Conservation (phyloP, 129 eudicot genomes). For the Flaveria ramosissima region DNA sequence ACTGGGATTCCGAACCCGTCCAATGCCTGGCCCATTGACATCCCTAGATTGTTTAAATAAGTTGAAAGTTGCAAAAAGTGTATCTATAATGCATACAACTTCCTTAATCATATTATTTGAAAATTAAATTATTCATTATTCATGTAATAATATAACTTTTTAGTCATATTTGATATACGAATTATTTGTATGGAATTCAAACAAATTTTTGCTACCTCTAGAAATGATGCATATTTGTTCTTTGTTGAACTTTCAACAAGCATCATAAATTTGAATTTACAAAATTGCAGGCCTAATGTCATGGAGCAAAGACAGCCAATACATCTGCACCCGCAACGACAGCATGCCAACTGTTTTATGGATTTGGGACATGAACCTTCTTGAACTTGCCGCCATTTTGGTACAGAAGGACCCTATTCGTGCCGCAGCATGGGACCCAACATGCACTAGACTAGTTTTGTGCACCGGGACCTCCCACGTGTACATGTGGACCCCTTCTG, state of each 20-base stretch:
- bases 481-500: conserved; percentile 99
- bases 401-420: conserved; percentile 89
- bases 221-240: neutral
- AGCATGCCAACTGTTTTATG: conserved; percentile 89
- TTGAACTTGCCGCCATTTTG: conserved; percentile 87
- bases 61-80: neutral
- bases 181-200: neutral
- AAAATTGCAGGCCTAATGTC: conserved; percentile 78
- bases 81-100: neutral
- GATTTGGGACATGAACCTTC: conserved; percentile 93
- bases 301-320: conserved; percentile 89
- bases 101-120: neutral
- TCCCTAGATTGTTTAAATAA: neutral
- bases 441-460: conserved; percentile 65
- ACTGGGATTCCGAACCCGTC: no score
- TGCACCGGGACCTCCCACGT: conserved; percentile 85
- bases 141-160: neutral
- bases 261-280: neutral
- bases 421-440: conserved; percentile 97
- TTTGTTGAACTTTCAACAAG: conserved; percentile 7
- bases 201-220: neutral
- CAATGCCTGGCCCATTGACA: neutral
- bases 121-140: neutral
- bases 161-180: neutral
- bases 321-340: conserved; percentile 88